Percentiles rank a stretch among this genome's conserved stretches.
Conservation (phyloP, 441 rosid genomes). For the Euphorbia corollata region DNA sequence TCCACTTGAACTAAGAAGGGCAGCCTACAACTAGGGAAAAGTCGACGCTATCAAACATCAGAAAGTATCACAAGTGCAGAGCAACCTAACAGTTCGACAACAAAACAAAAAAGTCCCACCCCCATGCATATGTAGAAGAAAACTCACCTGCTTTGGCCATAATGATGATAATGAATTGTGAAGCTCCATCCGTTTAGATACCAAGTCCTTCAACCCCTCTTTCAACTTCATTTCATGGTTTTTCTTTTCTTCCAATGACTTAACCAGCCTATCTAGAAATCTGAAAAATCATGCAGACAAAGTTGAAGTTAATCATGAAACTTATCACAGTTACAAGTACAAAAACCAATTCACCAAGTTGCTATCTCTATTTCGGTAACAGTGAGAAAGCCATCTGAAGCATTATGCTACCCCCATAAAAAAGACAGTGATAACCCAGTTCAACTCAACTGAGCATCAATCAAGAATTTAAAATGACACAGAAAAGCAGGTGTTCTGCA, state of each 20-base stretch:
- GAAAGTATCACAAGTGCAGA: background rate
- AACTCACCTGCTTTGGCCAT: conserved; percentile 87
- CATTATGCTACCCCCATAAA: background rate
- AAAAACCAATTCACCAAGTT: background rate
- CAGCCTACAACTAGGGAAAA: background rate
- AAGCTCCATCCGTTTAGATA: conserved; percentile 77
- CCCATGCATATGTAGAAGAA: conserved; percentile 1
- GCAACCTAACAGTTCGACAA: background rate
- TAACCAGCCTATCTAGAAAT: conserved; percentile 81
- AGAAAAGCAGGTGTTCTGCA: background rate
- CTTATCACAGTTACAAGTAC: background rate
- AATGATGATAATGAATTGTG: conserved; percentile 78
- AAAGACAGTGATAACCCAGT: background rate
- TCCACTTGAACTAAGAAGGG: background rate
- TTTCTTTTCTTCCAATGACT: conserved; percentile 77
- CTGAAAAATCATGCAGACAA: conserved; percentile 36
- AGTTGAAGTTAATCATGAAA: conserved; percentile 9
- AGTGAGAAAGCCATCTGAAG: background rate
- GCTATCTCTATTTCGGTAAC: background rate
- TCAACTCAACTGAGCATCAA: background rate
- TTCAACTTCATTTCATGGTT: conserved; percentile 71
- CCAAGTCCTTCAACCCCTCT: conserved; percentile 76
- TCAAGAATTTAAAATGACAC: background rate
- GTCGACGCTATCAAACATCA: background rate
- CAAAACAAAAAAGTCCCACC: conserved; percentile 2